Evolutionary conservation across 192 early-diverging fungal species (phyloP), one percentile per base, ranked within the genome.

Genomic region (Linnemannia exigua): DNA sequence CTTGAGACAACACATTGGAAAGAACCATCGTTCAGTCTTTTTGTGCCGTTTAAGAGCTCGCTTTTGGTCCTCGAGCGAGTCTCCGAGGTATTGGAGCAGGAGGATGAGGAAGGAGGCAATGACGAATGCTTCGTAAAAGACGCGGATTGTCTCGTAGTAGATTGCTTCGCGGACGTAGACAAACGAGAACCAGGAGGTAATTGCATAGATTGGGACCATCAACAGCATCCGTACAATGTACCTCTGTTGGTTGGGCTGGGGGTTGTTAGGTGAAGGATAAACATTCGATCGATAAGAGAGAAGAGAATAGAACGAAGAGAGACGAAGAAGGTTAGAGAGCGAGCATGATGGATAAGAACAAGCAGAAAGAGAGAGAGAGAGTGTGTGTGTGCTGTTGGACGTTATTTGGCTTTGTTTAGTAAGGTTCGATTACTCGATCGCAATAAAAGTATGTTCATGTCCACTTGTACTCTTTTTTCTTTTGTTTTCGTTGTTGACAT

Each of bases 221-320:
- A 96, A 87, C 22, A 94, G 82, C 70, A 96, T 94, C 71, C 95
- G 92, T 22, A 96, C 92, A 37, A 96, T 94, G 63, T 93, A 93
- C 9, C 94, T 92, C 81, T 96, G 95, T 70, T 95, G 91, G 35
- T 91, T 82, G 7, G 95, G 95, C 78, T 88, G 61, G 35, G 15
- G 28, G 31, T 22, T 63, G 38, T 72, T 72, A 46, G 7, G 8
- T 35, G 12, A 33, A 69, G 25, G 17, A 20, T n/a, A 4, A 11
- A 0, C 19, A 20, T 48, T 20, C 3, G 61, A 36, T 22, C 31
- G 31, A 28, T 11, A 11, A 22, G 36, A 7, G 70, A 67, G 20
- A n/a, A 54, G 2, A 72, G 31, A n/a, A n/a, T n/a, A n/a, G n/a
- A n/a, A n/a, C n/a, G n/a, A n/a, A n/a, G n/a, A 28, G 36, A 44